phyloP scores from a whole-genome alignment of 441 rosid species.

The Pelargonium citronellum region DNA sequence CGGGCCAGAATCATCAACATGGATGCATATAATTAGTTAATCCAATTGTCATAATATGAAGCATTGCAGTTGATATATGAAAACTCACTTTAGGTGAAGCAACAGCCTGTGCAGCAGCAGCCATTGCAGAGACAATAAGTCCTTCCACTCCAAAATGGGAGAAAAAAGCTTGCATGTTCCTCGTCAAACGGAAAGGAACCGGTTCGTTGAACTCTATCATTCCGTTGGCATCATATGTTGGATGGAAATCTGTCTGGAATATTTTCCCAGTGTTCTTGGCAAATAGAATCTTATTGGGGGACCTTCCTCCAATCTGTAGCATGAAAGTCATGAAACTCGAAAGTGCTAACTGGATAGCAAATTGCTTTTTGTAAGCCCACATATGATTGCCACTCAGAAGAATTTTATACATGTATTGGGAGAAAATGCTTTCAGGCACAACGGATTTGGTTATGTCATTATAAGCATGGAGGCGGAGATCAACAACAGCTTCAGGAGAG shows the following conservation, averaged over 20 bases:
- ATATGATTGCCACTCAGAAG: conserved; percentile 74
- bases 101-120: conserved; percentile 89
- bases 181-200: conserved; percentile 88
- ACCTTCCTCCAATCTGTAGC: conserved; percentile 94
- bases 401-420: conserved; percentile 94
- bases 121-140: conserved; percentile 78
- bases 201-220: conserved; percentile 89
- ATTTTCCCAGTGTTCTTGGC: conserved; percentile 92
- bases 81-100: conserved; percentile 67
- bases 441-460: conserved; percentile 60
- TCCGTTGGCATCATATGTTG: conserved; percentile 85
- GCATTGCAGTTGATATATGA: background rate
- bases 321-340: conserved; percentile 95
- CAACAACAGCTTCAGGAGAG: conserved; percentile 77
- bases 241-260: conserved; percentile 97
- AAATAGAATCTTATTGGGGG: conserved; percentile 92
- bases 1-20: background rate
- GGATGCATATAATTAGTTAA: background rate
- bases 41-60: background rate
- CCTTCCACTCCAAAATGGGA: conserved; percentile 96
- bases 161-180: conserved; percentile 93
- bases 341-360: conserved; percentile 87
- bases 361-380: conserved; percentile 98
- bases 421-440: conserved; percentile 71
- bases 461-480: conserved; percentile 91